These are phyloP conservation scores for Sugiyamaella lignohabitans DNA, from an alignment of 805 yeast genomes.

Conservation along the genomic window DNA sequence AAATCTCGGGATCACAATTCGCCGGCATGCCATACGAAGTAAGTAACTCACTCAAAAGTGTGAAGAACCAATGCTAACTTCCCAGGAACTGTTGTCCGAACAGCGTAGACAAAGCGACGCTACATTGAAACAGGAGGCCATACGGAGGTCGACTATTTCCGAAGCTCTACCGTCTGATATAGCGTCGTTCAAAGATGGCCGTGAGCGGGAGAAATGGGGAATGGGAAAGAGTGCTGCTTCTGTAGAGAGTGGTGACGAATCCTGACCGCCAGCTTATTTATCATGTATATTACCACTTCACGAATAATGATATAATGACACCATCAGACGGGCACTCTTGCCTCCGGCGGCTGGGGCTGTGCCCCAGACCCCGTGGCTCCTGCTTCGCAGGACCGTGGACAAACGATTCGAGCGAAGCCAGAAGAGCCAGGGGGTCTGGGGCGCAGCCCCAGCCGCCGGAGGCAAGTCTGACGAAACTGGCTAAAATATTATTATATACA, in stretches of 20 bases:
- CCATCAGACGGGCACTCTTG: too few relatives aligned
- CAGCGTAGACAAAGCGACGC: slow-evolving; percentile 24
- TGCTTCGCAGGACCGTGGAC: too few relatives aligned
- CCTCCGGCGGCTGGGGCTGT: too few relatives aligned
- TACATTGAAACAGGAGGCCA: slow-evolving; percentile 23
- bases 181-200: slow-evolving; percentile 34
- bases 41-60: slow-evolving; percentile 10
- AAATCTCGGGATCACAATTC: slow-evolving; percentile 25
- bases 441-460: too few relatives aligned
- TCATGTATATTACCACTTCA: too few relatives aligned
- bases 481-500: too few relatives aligned
- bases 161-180: slow-evolving; percentile 30
- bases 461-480: too few relatives aligned
- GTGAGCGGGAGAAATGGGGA: slow-evolving; percentile 40
- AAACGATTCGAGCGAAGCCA: too few relatives aligned
- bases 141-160: slow-evolving; percentile 25
- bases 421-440: too few relatives aligned
- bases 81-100: slow-evolving; percentile 24
- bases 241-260: slow-evolving; percentile 11
- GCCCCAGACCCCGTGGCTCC: too few relatives aligned
- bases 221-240: slow-evolving; percentile 36
- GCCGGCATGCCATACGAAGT: slow-evolving; percentile 25
- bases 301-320: too few relatives aligned
- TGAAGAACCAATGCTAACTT: not conserved
- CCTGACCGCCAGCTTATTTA: too few relatives aligned